Evolutionary conservation across 306 rosid genomes (phyloP).

Genomic region (Malus orientalis): DNA sequence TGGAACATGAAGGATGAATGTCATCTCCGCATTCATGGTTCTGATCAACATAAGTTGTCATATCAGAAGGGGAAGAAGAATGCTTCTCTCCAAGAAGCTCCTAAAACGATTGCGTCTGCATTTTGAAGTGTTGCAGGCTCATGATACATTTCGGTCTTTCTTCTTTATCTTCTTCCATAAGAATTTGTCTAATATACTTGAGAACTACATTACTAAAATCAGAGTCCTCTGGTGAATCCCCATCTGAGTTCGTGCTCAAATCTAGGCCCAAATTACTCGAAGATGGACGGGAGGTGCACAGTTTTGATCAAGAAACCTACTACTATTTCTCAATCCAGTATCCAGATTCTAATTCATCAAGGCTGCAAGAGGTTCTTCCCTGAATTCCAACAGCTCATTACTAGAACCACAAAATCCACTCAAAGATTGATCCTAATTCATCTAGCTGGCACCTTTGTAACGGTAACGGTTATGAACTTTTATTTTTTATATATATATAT

Average conservation of each 20-base stretch:
- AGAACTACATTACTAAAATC: slow-evolving; percentile 36
- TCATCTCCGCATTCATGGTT: slow-evolving; percentile 10
- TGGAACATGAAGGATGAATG: neutral
- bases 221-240: slow-evolving; percentile 19
- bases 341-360: too few relatives aligned
- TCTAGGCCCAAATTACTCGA: neutral
- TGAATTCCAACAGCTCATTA: too few relatives aligned
- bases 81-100: slow-evolving; percentile 19
- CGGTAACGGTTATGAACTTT: too few relatives aligned
- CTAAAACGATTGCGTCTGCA: slow-evolving; percentile 23
- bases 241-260: neutral
- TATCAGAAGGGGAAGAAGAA: neutral
- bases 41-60: slow-evolving; percentile 8
- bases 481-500: too few relatives aligned
- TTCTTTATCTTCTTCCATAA: slow-evolving; percentile 23
- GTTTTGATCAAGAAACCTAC: slow-evolving; percentile 7
- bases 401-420: too few relatives aligned
- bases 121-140: slow-evolving; percentile 29
- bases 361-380: too few relatives aligned
- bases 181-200: slow-evolving; percentile 29
- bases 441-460: too few relatives aligned
- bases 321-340: too few relatives aligned
- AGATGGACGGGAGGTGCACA: slow-evolving; percentile 12
- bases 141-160: slow-evolving; percentile 27
- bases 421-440: too few relatives aligned